These are phyloP conservation scores for Calonectria pteridis DNA, from an alignment of 2,329 filamentous ascomycete species.

Conservation along the genomic window DNA sequence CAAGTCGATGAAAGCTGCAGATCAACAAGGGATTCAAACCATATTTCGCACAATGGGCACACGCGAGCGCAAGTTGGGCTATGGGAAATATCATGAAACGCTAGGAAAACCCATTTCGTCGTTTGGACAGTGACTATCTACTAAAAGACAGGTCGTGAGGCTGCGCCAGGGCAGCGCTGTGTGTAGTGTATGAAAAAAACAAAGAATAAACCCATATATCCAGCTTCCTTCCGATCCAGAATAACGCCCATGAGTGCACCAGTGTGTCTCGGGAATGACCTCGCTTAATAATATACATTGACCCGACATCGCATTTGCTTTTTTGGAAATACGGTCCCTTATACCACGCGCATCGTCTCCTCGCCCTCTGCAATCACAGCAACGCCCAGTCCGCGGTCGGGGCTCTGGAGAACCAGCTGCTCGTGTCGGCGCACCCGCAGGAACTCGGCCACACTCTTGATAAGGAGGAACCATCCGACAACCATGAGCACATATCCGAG, in stretches of 20 bases:
- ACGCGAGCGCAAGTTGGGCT: background rate
- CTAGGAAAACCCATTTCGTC: constrained; percentile 22
- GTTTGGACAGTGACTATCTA: constrained; percentile 21
- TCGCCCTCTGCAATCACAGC: constrained; percentile 91
- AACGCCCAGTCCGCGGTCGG: constrained; percentile 86
- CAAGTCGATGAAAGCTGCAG: background rate
- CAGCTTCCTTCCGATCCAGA: constrained; percentile 20
- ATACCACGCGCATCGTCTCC: constrained; percentile 81
- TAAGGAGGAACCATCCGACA: constrained; percentile 97
- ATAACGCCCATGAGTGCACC: constrained; percentile 26
- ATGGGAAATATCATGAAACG: background rate
- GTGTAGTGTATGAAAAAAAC: background rate
- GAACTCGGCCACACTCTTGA: constrained; percentile 93
- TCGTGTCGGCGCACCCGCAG: constrained; percentile 90
- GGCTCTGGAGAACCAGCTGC: constrained; percentile 91
- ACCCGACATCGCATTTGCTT: background rate
- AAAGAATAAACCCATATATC: constrained; percentile 17
- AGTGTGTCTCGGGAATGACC: constrained; percentile 8
- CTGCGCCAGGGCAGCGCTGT: background rate
- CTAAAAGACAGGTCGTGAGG: constrained; percentile 16
- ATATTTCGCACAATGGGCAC: background rate
- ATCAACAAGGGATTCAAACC: background rate
- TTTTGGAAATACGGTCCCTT: constrained; percentile 32
- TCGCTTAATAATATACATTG: constrained; percentile 24
- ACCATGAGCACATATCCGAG: constrained; percentile 95